Conservation (phyloP, 2,329 filamentous ascomycete genomes). For the Grosmannia penicillata region DNA sequence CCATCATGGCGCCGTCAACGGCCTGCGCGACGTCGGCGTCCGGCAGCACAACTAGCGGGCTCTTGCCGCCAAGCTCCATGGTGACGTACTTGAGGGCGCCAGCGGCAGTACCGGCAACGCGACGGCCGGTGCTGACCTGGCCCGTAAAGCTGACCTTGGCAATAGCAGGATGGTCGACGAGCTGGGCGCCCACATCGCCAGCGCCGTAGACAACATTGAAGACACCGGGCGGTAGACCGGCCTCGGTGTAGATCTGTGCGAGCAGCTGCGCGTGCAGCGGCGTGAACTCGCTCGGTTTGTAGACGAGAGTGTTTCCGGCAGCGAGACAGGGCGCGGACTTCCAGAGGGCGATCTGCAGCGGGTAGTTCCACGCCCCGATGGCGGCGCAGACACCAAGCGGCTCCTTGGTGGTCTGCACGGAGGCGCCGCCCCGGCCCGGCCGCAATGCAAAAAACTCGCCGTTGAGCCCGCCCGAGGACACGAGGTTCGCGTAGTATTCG, state of each 20-base stretch:
- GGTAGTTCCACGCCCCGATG: slow-evolving; percentile 26
- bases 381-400: slow-evolving; percentile 18
- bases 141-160: slow-evolving; percentile 58
- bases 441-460: slow-evolving; percentile 23
- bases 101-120: slow-evolving; percentile 45
- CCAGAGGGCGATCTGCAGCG: slow-evolving; percentile 20
- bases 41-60: slow-evolving; percentile 54
- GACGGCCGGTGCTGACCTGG: slow-evolving; percentile 50
- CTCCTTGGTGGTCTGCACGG: slow-evolving; percentile 22
- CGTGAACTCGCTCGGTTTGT: slow-evolving; percentile 29
- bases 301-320: slow-evolving; percentile 26
- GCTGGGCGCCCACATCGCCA: slow-evolving; percentile 15
- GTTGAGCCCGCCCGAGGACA: slow-evolving; percentile 11
- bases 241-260: slow-evolving; percentile 22
- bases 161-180: slow-evolving; percentile 18
- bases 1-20: slow-evolving; percentile 85
- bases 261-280: slow-evolving; percentile 22
- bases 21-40: slow-evolving; percentile 66
- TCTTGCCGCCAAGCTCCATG: slow-evolving; percentile 57
- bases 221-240: slow-evolving; percentile 28
- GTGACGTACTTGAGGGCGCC: slow-evolving; percentile 53
- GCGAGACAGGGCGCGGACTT: slow-evolving; percentile 28
- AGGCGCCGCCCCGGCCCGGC: slow-evolving; percentile 27
- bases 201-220: slow-evolving; percentile 26
- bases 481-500: slow-evolving; percentile 28